phyloP scores from a whole-genome alignment of 1,139 yeast genomes.

The Tardiomyces digboiensis region DNA sequence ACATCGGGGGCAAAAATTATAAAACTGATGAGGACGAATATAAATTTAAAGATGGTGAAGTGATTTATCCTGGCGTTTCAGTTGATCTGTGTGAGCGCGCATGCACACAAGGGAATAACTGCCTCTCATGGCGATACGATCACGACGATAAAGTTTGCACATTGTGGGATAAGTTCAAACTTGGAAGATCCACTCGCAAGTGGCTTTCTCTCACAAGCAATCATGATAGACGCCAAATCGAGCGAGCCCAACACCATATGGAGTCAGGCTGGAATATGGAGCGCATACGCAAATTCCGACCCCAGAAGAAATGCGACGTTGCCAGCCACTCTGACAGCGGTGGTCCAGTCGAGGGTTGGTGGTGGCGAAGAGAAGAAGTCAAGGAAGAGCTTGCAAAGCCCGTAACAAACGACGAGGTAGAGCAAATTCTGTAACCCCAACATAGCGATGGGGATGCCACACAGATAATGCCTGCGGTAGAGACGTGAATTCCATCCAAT shows the following conservation, averaged over 20 bases:
- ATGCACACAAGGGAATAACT: not conserved
- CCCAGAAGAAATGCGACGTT: not conserved
- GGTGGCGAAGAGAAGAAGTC: not conserved
- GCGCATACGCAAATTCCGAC: not conserved
- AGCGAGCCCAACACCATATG: not conserved
- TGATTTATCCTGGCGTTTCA: not conserved
- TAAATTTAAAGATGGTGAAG: not conserved
- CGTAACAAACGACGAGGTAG: too few species aligned
- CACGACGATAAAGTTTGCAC: not conserved
- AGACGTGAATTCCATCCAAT: too few species aligned
- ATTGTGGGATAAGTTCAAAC: not conserved
- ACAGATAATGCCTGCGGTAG: too few species aligned
- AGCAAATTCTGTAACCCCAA: too few species aligned
- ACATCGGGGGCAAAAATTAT: not conserved
- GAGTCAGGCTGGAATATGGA: constrained; percentile 1
- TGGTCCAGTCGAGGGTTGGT: constrained; percentile 1
- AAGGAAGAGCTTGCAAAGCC: too few species aligned
- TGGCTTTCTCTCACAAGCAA: not conserved
- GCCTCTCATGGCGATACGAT: constrained; percentile 1
- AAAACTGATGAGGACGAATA: constrained; percentile 1
- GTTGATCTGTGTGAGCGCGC: constrained; percentile 1
- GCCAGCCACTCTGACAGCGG: not conserved
- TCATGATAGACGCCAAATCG: not conserved
- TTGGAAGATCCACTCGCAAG: not conserved
- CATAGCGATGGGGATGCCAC: too few species aligned